Percentiles rank a stretch among this genome's conserved stretches.
phyloP scores from a whole-genome alignment of 2,329 filamentous ascomycete genomes.

The Ascochyta rabiei region DNA sequence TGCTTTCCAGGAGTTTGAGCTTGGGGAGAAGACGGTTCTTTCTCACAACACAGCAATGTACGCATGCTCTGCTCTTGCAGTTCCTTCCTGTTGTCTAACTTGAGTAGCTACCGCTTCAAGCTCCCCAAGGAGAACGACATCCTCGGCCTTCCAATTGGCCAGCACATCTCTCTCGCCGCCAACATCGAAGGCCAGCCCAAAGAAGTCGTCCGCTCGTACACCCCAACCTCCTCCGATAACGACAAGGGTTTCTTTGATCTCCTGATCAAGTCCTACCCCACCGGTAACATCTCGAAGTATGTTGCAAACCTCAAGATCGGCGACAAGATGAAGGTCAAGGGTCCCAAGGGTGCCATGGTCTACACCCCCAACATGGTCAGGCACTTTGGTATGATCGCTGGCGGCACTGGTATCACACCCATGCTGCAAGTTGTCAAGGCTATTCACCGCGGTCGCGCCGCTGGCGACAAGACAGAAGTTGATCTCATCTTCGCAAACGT shows the following conservation, averaged over 20 bases:
- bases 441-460: slow-evolving; percentile 75
- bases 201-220: slow-evolving; percentile 51
- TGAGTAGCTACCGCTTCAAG: slow-evolving; percentile 81
- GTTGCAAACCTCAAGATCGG: slow-evolving; percentile 83
- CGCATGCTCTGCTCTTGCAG: slow-evolving; percentile 35
- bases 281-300: slow-evolving; percentile 95
- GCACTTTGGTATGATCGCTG: slow-evolving; percentile 97
- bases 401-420: slow-evolving; percentile 95
- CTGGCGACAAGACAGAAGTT: slow-evolving; percentile 84
- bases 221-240: slow-evolving; percentile 50
- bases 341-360: slow-evolving; percentile 96
- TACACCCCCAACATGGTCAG: slow-evolving; percentile 97
- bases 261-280: slow-evolving; percentile 96
- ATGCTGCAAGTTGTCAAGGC: slow-evolving; percentile 97
- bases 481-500: slow-evolving; percentile 96
- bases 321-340: slow-evolving; percentile 80
- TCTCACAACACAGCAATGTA: slow-evolving; percentile 98
- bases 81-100: slow-evolving; percentile 7
- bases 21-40: slow-evolving; percentile 92
- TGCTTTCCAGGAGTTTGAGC: slow-evolving; percentile 87
- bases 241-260: slow-evolving; percentile 88
- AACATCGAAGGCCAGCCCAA: slow-evolving; percentile 52
- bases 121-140: slow-evolving; percentile 79
- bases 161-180: slow-evolving; percentile 94
- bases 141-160: slow-evolving; percentile 95